phyloP scores from a whole-genome alignment of 2,329 filamentous ascomycete species.

The Aplosporella prunicola region DNA sequence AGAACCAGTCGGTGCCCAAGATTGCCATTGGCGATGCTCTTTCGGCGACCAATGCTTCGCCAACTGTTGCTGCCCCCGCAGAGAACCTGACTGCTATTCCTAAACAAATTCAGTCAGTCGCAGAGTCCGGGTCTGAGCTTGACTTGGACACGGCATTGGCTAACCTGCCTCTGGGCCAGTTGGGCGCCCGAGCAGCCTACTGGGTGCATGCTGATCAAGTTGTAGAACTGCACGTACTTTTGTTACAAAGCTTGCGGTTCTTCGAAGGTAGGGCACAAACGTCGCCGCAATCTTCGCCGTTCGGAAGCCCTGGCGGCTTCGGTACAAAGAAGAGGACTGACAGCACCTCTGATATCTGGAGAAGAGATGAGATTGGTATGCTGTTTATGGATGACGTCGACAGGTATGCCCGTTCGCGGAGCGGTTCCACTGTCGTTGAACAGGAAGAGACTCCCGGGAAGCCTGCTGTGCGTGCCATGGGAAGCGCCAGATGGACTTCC shows the following conservation, averaged over 20 bases:
- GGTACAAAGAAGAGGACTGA: constrained; percentile 19
- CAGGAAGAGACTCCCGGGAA: constrained; percentile 25
- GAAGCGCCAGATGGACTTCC: constrained; percentile 26
- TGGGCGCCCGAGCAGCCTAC: constrained; percentile 40
- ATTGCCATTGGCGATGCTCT: constrained; percentile 8
- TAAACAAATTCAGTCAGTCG: constrained; percentile 26
- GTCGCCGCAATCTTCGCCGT: constrained; percentile 14
- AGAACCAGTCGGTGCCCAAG: constrained; percentile 5
- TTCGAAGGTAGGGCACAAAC: constrained; percentile 18
- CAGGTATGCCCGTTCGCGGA: constrained; percentile 37
- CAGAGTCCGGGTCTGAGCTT: constrained; percentile 32
- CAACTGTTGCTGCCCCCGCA: too few species aligned
- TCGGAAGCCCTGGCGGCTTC: constrained; percentile 18
- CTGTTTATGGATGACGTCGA: constrained; percentile 40
- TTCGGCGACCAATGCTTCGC: too few species aligned
- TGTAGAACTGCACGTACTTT: constrained; percentile 43
- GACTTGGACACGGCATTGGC: constrained; percentile 43
- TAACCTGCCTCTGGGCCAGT: constrained; percentile 37
- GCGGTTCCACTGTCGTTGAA: constrained; percentile 35
- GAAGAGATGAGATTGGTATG: constrained; percentile 28
- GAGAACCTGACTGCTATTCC: constrained; percentile 10
- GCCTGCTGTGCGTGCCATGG: constrained; percentile 23
- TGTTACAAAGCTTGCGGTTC: constrained; percentile 41
- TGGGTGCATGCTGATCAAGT: constrained; percentile 47
- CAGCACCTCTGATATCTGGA: constrained; percentile 22